Evolutionary conservation across 2,329 filamentous ascomycete species (phyloP), one percentile per base, ranked within the genome.

Genomic region (Aspergillus ochraceoroseus): DNA sequence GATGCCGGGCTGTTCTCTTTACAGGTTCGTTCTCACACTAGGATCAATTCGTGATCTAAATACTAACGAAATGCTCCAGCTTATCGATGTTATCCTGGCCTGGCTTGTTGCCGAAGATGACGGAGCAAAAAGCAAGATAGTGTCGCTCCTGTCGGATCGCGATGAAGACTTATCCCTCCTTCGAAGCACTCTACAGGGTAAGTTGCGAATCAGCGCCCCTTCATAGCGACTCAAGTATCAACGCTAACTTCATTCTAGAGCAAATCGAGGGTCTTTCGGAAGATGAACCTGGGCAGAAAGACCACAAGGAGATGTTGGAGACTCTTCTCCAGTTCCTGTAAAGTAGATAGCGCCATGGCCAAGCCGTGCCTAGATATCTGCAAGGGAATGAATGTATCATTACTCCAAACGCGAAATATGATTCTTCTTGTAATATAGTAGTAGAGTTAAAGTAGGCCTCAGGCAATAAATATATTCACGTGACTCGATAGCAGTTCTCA

Each of bases 101-200:
- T 98, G 92, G 92, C 73, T 96, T 20, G 75, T 87, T 5, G 92
- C 89, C 0, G 92, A 98, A 65, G 92, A 98, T 56, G 73, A 73
- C 22, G 87, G 86, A 0, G 85, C 87, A 1, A 78, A 74, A 53
- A 71, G 67, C 41, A 83, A 74, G 54, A 79, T 95, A 20, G 64
- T 72, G 34, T 66, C 72, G 14, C 64, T 84, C 3, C 66, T 95
- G 27, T 78, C 75, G 1, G 82, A 87, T 45, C 73, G 76, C 13
- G 84, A 84, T 51, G 82, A 87, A 57, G 70, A 72, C 5, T 58
- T 94, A 12, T 69, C 59, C 3, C 70, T 80, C 11, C 65, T 96
- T 14, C 79, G 74, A 51, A 65, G 57, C 12, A 88, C 86, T 15
- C 66, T 98, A 32, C 72, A 81, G 61, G 82, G 73, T 75, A 61